These are phyloP conservation scores for Alternaria sp. DNA, from an alignment of 2,329 filamentous ascomycete genomes.

Conservation along the genomic window DNA sequence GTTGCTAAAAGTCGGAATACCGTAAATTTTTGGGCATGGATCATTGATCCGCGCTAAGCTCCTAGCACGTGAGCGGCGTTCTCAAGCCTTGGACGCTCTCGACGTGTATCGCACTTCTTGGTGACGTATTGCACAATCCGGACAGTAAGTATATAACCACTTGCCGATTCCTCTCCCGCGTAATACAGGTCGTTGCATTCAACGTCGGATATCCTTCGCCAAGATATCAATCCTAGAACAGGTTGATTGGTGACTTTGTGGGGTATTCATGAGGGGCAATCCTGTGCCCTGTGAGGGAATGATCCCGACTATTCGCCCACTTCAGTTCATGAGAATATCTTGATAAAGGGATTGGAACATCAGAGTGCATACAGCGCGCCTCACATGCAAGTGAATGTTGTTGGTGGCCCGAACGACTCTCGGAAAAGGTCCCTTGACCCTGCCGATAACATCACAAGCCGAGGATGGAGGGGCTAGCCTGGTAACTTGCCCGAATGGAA, in stretches of 20 bases:
- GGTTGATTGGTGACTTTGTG: not conserved
- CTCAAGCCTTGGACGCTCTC: not conserved
- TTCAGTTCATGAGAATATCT: not conserved
- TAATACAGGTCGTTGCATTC: not conserved
- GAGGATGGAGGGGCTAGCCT: constrained; percentile 1
- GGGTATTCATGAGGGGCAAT: not conserved
- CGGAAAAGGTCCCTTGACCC: constrained; percentile 1
- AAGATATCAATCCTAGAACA: not conserved
- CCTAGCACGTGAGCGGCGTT: constrained; percentile 3
- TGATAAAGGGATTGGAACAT: not conserved
- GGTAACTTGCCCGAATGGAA: not conserved
- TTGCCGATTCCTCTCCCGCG: not conserved
- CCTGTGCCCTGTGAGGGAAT: not conserved
- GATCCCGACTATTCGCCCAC: not conserved
- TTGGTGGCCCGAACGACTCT: not conserved
- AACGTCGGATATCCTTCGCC: not conserved
- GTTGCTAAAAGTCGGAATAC: not conserved
- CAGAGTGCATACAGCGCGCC: not conserved
- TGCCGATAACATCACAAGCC: constrained; percentile 11
- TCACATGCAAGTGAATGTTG: not conserved
- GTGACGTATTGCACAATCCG: not conserved
- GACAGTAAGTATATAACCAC: not conserved
- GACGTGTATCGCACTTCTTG: not conserved
- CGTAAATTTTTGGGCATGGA: constrained; percentile 13
- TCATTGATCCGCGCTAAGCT: constrained; percentile 5